A percentile compares a stretch with the other conserved stretches of the same genome.
phyloP scores from a whole-genome alignment of 352 stramenopile genomes.

The Thraustochytrium striatum region DNA sequence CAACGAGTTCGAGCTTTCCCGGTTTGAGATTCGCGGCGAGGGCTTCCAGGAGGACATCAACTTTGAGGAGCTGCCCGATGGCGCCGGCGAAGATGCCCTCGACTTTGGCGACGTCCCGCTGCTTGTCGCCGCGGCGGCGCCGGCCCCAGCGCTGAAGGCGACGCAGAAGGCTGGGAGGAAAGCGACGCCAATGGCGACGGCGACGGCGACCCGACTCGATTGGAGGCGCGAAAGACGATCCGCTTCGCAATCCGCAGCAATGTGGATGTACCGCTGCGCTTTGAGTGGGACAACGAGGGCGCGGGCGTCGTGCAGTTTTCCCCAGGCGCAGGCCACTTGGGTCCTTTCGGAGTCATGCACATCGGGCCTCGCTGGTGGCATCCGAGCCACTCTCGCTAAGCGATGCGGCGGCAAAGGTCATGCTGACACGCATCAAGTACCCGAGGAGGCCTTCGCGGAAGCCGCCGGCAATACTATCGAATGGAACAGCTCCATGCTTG shows the following conservation, averaged over 20 bases:
- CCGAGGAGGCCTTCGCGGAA: constrained; percentile 23
- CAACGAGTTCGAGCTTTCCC: constrained; percentile 80
- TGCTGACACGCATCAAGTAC: background rate
- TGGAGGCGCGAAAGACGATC: constrained; percentile 52
- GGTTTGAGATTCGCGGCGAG: constrained; percentile 64
- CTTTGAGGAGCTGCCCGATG: constrained; percentile 75
- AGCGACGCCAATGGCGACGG: background rate
- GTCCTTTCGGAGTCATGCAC: constrained; percentile 5
- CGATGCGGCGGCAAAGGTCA: background rate
- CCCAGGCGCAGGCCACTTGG: background rate
- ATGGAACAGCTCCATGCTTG: constrained; percentile 19
- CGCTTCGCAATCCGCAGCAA: constrained; percentile 6
- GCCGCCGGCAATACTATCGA: background rate
- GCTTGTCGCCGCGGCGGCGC: background rate
- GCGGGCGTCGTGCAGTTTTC: background rate
- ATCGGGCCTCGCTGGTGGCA: background rate
- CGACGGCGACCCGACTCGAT: background rate
- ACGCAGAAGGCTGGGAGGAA: background rate
- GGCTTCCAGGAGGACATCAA: constrained; percentile 74
- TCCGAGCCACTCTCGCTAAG: background rate
- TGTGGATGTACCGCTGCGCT: background rate
- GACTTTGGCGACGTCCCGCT: constrained; percentile 78
- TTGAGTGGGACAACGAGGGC: background rate
- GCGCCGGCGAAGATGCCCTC: constrained; percentile 66
- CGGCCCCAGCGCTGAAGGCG: background rate